Conservation (phyloP, 2,329 filamentous ascomycete species). For the Hypoxylon sp. region DNA sequence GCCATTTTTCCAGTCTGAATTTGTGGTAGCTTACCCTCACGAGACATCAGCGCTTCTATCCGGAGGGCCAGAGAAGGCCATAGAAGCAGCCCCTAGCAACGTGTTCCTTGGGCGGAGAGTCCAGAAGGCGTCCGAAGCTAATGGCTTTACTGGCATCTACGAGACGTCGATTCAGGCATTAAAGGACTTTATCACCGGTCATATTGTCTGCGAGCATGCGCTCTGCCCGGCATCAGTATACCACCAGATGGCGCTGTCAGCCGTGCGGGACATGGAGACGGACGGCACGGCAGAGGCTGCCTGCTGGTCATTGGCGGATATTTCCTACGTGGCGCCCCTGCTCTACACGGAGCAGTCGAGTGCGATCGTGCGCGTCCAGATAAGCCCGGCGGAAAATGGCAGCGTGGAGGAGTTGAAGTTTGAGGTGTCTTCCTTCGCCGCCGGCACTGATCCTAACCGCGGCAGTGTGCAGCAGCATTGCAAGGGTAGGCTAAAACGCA, state of each 20-base stretch:
- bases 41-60: constrained; percentile 11
- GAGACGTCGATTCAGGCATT: constrained; percentile 12
- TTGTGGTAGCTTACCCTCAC: constrained; percentile 10
- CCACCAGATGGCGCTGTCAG: constrained; percentile 27
- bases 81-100: background rate
- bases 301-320: constrained; percentile 28
- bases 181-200: constrained; percentile 22
- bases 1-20: constrained; percentile 15
- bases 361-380: constrained; percentile 7
- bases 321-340: constrained; percentile 23
- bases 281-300: constrained; percentile 6
- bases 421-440: constrained; percentile 18
- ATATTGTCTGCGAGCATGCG: constrained; percentile 25
- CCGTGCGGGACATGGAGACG: constrained; percentile 16
- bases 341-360: constrained; percentile 18
- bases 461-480: constrained; percentile 18
- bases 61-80: background rate
- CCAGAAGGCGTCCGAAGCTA: constrained; percentile 13
- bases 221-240: constrained; percentile 35
- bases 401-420: constrained; percentile 14
- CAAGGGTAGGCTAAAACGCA: constrained; percentile 21
- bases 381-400: constrained; percentile 2
- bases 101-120: constrained; percentile 18
- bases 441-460: constrained; percentile 7
- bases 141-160: constrained; percentile 15